Evolutionary conservation across 306 rosid genomes (phyloP).

Genomic region (Sechiopsis laciniata): DNA sequence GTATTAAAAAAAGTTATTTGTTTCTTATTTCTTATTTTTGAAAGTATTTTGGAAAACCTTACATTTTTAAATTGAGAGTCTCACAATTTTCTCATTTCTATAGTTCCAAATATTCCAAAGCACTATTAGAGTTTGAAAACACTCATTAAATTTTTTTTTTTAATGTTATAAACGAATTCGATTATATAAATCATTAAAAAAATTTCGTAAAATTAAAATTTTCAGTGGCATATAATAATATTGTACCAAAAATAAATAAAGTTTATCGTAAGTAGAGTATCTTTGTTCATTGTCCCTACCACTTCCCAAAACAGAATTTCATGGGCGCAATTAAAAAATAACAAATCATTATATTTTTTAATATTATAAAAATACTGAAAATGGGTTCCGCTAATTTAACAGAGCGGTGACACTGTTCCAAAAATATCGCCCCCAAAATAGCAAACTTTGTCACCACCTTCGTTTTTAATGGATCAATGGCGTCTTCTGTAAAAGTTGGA

Average conservation of each 20-base stretch:
- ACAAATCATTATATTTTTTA: no score
- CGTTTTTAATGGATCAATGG: no score
- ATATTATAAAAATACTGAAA: neutral
- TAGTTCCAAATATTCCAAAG: no score
- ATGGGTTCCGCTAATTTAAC: constrained; percentile 4
- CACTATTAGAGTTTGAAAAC: no score
- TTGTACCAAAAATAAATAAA: neutral
- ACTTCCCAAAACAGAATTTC: constrained; percentile 9
- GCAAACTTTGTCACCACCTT: no score
- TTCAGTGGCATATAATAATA: neutral
- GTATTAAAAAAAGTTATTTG: no score
- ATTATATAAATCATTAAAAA: neutral
- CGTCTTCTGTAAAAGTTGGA: neutral
- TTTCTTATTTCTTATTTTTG: no score
- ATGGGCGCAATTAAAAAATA: neutral
- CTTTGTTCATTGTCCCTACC: constrained; percentile 16
- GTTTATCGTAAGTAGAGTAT: neutral
- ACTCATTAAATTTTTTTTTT: no score
- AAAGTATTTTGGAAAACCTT: no score
- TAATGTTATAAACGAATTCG: neutral
- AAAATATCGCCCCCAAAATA: neutral
- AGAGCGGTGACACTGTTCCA: neutral
- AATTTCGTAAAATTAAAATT: no score
- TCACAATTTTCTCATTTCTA: no score
- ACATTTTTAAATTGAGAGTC: no score